A percentile compares a stretch with the other conserved stretches of the same genome.
These are phyloP conservation scores for Chalciporus sphaerocephalus DNA, from an alignment of 768 basidiomycete genomes.

Conservation along the genomic window DNA sequence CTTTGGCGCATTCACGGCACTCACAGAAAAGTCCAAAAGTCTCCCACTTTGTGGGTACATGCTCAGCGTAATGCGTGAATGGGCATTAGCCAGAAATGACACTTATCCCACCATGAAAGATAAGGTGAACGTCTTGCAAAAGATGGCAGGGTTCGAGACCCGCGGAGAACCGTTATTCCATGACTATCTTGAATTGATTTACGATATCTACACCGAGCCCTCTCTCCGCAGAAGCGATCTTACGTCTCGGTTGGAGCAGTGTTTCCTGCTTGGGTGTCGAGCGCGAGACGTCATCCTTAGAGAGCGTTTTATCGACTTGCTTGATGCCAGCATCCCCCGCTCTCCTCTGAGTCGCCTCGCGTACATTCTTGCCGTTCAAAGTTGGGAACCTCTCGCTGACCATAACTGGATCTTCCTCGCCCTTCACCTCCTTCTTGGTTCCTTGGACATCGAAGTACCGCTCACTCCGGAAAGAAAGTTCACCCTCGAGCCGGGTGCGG, in stretches of 20 bases:
- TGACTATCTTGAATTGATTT: conserved; percentile 82
- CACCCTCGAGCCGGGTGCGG: conserved; percentile 27
- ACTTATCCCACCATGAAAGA: conserved; percentile 92
- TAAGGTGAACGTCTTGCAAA: conserved; percentile 83
- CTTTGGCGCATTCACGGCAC: conserved; percentile 67
- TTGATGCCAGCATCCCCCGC: conserved; percentile 85
- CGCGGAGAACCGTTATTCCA: conserved; percentile 77
- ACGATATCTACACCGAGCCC: conserved; percentile 91
- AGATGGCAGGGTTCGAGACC: conserved; percentile 80
- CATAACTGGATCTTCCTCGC: conserved; percentile 94
- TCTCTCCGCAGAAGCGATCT: conserved; percentile 84
- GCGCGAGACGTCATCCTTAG: conserved; percentile 75
- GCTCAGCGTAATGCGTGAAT: conserved; percentile 79
- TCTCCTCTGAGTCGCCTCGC: conserved; percentile 77
- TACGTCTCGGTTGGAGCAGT: conserved; percentile 87
- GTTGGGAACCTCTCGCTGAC: conserved; percentile 89
- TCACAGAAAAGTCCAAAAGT: conserved; percentile 90
- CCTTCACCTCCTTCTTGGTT: conserved; percentile 82
- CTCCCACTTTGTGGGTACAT: conserved; percentile 73
- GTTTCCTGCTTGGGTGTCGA: conserved; percentile 89
- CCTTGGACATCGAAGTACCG: conserved; percentile 44
- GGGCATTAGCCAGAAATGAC: conserved; percentile 86
- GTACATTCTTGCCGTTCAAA: conserved; percentile 90
- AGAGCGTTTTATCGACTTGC: conserved; percentile 81
- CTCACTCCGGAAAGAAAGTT: conserved; percentile 42